These are phyloP conservation scores for Leccinum disarticulatum DNA, from an alignment of 768 basidiomycete genomes.

Conservation along the genomic window DNA sequence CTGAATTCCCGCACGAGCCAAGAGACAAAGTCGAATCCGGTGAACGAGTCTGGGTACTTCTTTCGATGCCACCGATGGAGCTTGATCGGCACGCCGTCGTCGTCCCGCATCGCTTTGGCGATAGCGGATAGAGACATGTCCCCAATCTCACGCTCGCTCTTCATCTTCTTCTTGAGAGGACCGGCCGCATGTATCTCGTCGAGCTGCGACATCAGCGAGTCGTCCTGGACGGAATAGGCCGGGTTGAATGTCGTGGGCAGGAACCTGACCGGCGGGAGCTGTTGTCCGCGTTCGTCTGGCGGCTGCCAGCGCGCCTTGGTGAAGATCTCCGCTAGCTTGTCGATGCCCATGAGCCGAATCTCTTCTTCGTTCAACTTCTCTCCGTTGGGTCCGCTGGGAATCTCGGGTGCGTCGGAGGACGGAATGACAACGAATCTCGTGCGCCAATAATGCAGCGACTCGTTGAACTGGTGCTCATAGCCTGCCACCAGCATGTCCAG, in stretches of 20 bases:
- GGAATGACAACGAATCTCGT: slow-evolving; percentile 94
- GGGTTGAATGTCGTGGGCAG: slow-evolving; percentile 86
- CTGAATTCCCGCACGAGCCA: slow-evolving; percentile 93
- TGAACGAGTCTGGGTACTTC: slow-evolving; percentile 80
- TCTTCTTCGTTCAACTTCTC: slow-evolving; percentile 86
- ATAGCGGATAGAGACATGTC: slow-evolving; percentile 64
- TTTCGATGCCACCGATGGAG: slow-evolving; percentile 79
- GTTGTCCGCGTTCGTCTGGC: slow-evolving; percentile 40
- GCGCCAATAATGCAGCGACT: slow-evolving; percentile 88
- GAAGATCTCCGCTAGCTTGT: slow-evolving; percentile 88
- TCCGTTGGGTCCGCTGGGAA: slow-evolving; percentile 56
- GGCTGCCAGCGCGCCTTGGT: slow-evolving; percentile 79
- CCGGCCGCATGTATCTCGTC: slow-evolving; percentile 77
- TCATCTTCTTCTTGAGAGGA: slow-evolving; percentile 76
- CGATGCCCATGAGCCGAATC: slow-evolving; percentile 83
- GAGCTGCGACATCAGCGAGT: slow-evolving; percentile 72
- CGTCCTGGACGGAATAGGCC: slow-evolving; percentile 75
- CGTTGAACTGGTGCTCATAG: slow-evolving; percentile 77
- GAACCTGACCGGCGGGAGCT: slow-evolving; percentile 65
- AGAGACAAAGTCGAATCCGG: slow-evolving; percentile 83
- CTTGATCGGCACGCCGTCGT: slow-evolving; percentile 81
- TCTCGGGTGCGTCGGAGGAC: slow-evolving; percentile 63
- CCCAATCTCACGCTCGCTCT: slow-evolving; percentile 69
- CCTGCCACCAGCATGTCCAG: slow-evolving; percentile 85
- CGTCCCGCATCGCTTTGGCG: slow-evolving; percentile 83